Base-by-base conservation (phyloP, 805 yeast genomes). In the Yarrowia sp. region DNA sequence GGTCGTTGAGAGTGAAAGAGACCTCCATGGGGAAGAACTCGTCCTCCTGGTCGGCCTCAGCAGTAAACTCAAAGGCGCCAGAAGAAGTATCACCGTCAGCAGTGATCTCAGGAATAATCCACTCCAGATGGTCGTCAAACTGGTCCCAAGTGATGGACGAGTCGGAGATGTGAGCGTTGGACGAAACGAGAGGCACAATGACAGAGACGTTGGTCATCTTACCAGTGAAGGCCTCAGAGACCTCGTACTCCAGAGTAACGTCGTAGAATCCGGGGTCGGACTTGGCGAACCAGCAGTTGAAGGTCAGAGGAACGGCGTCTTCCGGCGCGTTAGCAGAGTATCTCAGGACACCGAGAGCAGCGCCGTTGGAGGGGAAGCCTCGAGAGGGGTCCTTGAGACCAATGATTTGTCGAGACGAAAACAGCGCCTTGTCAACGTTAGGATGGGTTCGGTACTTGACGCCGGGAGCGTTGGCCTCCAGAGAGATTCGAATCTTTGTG, bases 371-470 rank as follows among this genome's bases (percentile, higher is more conserved):
- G 43, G 98, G 98, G 84, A 95, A 92, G 39, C 92, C 84, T 73
- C 90, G 90, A 51, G 82, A 73, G 64, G 85, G 79, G 74, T 92
- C 96, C 74, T 89, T 90, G 72, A 92, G 83, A 0, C 88, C 88
- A 71, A 95, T 85, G 47, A 83, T 76, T 66, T 83, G 79, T 14
- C 79, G 75, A 13, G 82, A 74, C 50, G 82, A 80, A 75, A 93
- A 95, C 72, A 84, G 76, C 45, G 78, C 79, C 72, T 89, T 87
- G 78, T 95, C 98, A 69, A 95, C 96, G 74, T 93, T 92, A 68
- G 99, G 99, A 79, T 95, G 97, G 14, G 98, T 92, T 76, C 92
- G 92, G 80, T 84, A 95, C 73, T 88, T 92, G 51, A 86, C 79
- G 68, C 78, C 84, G 75, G 42, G 80, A 75, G 81, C 76, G 45